A percentile compares a stretch with the other conserved stretches of the same genome.
Conservation (phyloP, 1,284 basidiomycete genomes). For the Trametes versicolor region DNA sequence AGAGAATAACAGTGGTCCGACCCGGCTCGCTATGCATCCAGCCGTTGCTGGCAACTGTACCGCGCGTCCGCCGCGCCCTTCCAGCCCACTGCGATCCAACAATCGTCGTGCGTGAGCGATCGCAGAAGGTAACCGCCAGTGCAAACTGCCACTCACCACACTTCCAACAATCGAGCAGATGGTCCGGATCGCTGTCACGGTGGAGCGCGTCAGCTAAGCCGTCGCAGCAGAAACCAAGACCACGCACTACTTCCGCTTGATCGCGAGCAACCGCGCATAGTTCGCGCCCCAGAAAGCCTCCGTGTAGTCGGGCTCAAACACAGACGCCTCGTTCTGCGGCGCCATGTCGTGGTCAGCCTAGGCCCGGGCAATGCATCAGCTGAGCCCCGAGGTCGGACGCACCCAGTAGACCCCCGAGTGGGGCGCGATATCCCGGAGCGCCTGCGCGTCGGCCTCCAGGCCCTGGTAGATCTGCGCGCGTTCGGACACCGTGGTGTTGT, state of each 20-base stretch:
- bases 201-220: not conserved
- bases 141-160: constrained; percentile 2
- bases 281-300: constrained; percentile 14
- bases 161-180: constrained; percentile 18
- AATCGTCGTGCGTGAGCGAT: no score
- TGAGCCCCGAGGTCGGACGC: constrained; percentile 28
- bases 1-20: no score
- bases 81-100: constrained; percentile 6
- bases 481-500: constrained; percentile 52
- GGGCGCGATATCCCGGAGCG: constrained; percentile 54
- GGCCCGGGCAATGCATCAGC: not conserved
- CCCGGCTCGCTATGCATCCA: no score
- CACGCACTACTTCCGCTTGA: constrained; percentile 13
- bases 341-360: not conserved
- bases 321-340: constrained; percentile 11
- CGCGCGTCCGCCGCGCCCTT: not conserved
- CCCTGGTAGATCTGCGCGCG: constrained; percentile 47
- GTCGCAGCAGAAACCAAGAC: not conserved
- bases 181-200: not conserved
- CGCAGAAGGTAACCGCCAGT: no score
- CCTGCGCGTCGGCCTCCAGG: constrained; percentile 48
- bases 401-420: constrained; percentile 58
- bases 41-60: constrained; percentile 6
- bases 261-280: constrained; percentile 2
- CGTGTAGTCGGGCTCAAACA: constrained; percentile 8